Percentiles rank a stretch among this genome's conserved stretches.
These are phyloP conservation scores for Colletotrichum salicis DNA, from an alignment of 2,329 filamentous ascomycete species.

Conservation along the genomic window DNA sequence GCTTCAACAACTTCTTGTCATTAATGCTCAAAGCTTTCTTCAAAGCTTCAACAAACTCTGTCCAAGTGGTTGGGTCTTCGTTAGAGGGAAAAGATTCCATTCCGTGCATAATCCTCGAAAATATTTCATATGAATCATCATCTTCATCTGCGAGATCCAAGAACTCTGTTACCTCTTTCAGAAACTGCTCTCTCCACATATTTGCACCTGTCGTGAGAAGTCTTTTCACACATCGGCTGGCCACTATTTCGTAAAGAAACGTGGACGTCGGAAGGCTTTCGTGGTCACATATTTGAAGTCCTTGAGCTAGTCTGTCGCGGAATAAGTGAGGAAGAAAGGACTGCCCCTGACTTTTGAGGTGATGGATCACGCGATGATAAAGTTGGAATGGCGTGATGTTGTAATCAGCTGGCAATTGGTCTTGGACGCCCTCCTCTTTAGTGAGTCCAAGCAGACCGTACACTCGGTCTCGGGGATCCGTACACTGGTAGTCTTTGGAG, in stretches of 20 bases:
- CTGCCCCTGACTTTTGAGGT: background rate
- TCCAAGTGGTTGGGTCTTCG: background rate
- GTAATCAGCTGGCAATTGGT: slow-evolving; percentile 6
- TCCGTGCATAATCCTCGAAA: background rate
- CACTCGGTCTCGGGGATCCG: slow-evolving; percentile 39
- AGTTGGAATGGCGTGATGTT: slow-evolving; percentile 13
- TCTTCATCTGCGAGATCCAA: background rate
- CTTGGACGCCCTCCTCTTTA: background rate
- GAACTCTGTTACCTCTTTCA: background rate
- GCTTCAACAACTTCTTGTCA: background rate
- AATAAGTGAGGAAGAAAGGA: background rate
- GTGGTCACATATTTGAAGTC: slow-evolving; percentile 4
- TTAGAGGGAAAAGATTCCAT: background rate
- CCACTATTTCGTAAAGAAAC: slow-evolving; percentile 13
- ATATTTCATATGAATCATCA: background rate
- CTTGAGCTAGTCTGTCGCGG: slow-evolving; percentile 1
- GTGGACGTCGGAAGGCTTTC: background rate
- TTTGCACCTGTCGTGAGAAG: background rate
- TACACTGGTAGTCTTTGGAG: slow-evolving; percentile 32
- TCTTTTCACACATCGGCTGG: background rate
- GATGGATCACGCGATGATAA: slow-evolving; percentile 16
- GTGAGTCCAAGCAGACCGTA: slow-evolving; percentile 40
- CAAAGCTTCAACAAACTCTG: background rate
- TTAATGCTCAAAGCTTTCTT: background rate
- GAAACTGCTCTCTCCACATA: slow-evolving; percentile 3